Conservation (phyloP, 371 early-diverging fungal genomes). For the Nematocida ironsii region DNA sequence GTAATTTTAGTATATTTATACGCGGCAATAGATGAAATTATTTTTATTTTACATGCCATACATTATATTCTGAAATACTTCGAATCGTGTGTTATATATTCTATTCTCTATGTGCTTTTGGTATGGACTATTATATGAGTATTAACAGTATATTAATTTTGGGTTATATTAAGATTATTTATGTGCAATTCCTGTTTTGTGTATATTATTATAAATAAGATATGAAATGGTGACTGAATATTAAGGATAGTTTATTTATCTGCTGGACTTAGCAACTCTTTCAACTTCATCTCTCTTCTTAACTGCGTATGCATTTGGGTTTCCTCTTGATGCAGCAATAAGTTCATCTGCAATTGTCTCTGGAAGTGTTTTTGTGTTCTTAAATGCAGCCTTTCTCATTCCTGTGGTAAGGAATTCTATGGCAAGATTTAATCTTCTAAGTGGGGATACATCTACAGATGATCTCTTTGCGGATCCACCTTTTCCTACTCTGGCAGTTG, state of each 20-base stretch:
- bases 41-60: too few species aligned
- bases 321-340: constrained; percentile 83
- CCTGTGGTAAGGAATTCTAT: constrained; percentile 90
- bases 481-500: constrained; percentile 97
- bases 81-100: too few species aligned
- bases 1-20: too few species aligned
- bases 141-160: too few species aligned
- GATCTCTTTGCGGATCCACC: constrained; percentile 99
- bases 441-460: constrained; percentile 99
- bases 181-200: too few species aligned
- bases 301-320: constrained; percentile 71
- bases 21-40: too few species aligned
- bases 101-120: too few species aligned
- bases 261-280: constrained; percentile 87
- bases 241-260: constrained; percentile 71
- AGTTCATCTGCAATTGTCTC: constrained; percentile 99
- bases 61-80: too few species aligned
- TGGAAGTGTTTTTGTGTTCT: constrained; percentile 94
- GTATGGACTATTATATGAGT: too few species aligned
- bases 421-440: constrained; percentile 95
- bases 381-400: constrained; percentile 80
- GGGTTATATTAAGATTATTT: too few species aligned
- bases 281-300: constrained; percentile 99
- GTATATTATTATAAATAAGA: too few species aligned
- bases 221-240: neutral